Percentiles rank a stretch among this genome's conserved stretches.
These are phyloP conservation scores for Gentiana straminea DNA, from an alignment of 257 asterid species.

Conservation along the genomic window DNA sequence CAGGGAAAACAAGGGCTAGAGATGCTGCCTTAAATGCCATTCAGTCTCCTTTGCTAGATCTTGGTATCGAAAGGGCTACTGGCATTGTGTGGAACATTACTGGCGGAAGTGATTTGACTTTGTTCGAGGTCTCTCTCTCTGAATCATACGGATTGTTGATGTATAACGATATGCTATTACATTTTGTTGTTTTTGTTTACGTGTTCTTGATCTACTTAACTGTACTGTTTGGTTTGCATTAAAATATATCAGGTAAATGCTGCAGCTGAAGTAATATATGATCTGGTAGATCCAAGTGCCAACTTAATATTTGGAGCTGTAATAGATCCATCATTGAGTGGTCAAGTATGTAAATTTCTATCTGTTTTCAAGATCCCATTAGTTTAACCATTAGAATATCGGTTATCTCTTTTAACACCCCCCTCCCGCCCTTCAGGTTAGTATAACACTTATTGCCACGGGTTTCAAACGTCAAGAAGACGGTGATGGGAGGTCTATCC, in stretches of 20 bases:
- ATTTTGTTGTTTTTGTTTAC: not conserved
- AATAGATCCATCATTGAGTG: slow-evolving; percentile 71
- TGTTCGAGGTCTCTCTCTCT: slow-evolving; percentile 51
- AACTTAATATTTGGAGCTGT: slow-evolving; percentile 95
- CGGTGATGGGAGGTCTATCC: slow-evolving; percentile 55
- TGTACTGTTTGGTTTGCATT: not conserved
- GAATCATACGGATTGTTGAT: not conserved
- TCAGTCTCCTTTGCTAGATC: slow-evolving; percentile 77
- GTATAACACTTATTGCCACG: slow-evolving; percentile 89
- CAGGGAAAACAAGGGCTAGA: slow-evolving; percentile 88
- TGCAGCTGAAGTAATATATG: slow-evolving; percentile 93
- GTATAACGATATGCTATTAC: too few species aligned
- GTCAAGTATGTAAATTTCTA: slow-evolving; percentile 53
- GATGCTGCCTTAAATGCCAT: slow-evolving; percentile 84
- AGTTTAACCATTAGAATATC: too few species aligned
- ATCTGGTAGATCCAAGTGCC: slow-evolving; percentile 92
- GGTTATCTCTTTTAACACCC: too few species aligned
- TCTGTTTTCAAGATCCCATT: not conserved
- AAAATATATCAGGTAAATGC: slow-evolving; percentile 56
- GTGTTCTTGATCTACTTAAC: not conserved
- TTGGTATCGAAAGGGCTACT: slow-evolving; percentile 85
- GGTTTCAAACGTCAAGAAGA: slow-evolving; percentile 96
- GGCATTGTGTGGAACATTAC: slow-evolving; percentile 96
- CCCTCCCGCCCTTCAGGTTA: slow-evolving; percentile 32
- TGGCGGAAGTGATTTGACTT: slow-evolving; percentile 80